Percentiles rank a stretch among this genome's conserved stretches.
phyloP scores from a whole-genome alignment of 2,329 filamentous ascomycete genomes.

The Dothideomycetes sp. region DNA sequence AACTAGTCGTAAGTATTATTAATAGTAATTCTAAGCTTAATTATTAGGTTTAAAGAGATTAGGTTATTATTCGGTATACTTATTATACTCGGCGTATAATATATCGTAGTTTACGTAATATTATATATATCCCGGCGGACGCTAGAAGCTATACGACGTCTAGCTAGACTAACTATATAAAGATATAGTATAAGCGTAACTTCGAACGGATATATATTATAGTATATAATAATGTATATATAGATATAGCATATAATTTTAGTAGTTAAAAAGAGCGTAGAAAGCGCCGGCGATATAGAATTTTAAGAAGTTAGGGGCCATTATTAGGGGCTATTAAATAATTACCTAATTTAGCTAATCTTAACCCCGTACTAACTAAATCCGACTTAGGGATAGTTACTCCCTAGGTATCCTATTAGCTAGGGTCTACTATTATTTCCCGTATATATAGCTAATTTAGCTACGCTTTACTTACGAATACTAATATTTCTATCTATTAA shows the following conservation, averaged over 20 bases:
- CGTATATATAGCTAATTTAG: too few relatives aligned
- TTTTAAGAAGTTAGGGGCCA: background rate
- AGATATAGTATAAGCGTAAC: too few relatives aligned
- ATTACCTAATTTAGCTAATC: background rate
- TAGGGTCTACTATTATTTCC: too few relatives aligned
- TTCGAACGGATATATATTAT: too few relatives aligned
- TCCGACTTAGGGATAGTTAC: background rate
- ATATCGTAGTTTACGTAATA: background rate
- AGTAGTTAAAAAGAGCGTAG: background rate
- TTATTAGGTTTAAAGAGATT: background rate
- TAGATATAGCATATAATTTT: too few relatives aligned
- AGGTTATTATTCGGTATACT: background rate
- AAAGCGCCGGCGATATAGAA: background rate
- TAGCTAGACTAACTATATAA: too few relatives aligned
- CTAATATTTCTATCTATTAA: too few relatives aligned
- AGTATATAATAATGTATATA: too few relatives aligned
- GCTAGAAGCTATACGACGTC: too few relatives aligned
- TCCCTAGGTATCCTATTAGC: conserved; percentile 1
- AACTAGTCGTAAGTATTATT: background rate
- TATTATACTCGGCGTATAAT: background rate
- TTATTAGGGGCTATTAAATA: background rate
- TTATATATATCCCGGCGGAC: too few relatives aligned
- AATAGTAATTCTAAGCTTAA: conserved; percentile 3
- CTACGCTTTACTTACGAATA: too few relatives aligned
- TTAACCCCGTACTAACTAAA: background rate